phyloP scores from a whole-genome alignment of 176 grass and related monocot genomes.

The Hordeum marinum region DNA sequence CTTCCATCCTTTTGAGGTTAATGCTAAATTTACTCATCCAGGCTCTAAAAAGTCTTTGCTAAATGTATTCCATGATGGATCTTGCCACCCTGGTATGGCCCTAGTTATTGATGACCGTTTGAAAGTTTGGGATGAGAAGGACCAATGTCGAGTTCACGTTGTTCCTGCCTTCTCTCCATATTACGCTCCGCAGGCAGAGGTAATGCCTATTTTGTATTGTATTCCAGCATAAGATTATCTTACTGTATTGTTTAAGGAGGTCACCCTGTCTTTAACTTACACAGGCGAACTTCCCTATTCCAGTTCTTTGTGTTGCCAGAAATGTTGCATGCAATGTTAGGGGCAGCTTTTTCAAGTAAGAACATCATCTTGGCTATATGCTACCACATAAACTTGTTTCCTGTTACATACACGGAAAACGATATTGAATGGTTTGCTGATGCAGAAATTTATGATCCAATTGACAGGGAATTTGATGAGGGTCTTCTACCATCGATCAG shows the following conservation, averaged over 20 bases:
- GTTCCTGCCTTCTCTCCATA: constrained; percentile 86
- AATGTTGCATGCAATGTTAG: constrained; percentile 89
- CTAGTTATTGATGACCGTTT: constrained; percentile 75
- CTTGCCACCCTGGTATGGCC: constrained; percentile 73
- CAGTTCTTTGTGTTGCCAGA: constrained; percentile 69
- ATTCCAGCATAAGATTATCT: constrained; percentile 12
- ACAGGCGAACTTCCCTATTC: constrained; percentile 64
- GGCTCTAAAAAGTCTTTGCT: constrained; percentile 62
- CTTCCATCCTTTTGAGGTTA: constrained; percentile 17
- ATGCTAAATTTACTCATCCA: constrained; percentile 20
- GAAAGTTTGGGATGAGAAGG: constrained; percentile 88
- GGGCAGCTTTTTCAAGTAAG: constrained; percentile 84
- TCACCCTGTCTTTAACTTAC: constrained; percentile 3
- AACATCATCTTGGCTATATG: constrained; percentile 19
- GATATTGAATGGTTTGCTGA: constrained; percentile 11
- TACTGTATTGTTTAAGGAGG: constrained; percentile 27
- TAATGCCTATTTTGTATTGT: constrained; percentile 26
- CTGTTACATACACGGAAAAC: constrained; percentile 1
- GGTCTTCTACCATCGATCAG: constrained; percentile 50
- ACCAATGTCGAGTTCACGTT: constrained; percentile 65
- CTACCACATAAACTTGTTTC: constrained; percentile 9
- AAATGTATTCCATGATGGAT: constrained; percentile 73
- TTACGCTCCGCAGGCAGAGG: constrained; percentile 77
- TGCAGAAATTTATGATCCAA: not conserved
- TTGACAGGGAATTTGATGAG: constrained; percentile 75